Evolutionary conservation across 2,329 filamentous ascomycete species (phyloP).

Genomic region (Raffaelea albimanens): DNA sequence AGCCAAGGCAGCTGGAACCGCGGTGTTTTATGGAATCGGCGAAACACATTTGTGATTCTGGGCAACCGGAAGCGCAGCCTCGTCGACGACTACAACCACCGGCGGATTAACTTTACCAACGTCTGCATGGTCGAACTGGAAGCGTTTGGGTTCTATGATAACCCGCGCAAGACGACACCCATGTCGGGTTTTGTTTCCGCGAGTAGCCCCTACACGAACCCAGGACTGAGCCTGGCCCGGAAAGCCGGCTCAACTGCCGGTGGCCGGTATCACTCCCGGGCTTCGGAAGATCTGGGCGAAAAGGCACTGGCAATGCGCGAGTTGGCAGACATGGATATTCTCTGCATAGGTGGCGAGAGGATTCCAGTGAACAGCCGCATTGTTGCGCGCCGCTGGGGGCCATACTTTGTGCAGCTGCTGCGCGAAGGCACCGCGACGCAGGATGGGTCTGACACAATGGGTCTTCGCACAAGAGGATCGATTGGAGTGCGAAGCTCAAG

Average conservation of each 20-base stretch:
- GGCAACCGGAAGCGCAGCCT: conserved; percentile 88
- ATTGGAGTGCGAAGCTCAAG: conserved; percentile 62
- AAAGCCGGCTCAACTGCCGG: conserved; percentile 60
- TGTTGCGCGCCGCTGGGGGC: conserved; percentile 81
- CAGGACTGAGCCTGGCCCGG: conserved; percentile 44
- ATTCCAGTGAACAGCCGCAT: conserved; percentile 91
- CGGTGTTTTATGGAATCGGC: conserved; percentile 82
- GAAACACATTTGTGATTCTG: conserved; percentile 92
- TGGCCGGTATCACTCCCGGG: conserved; percentile 64
- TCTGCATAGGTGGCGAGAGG: conserved; percentile 82
- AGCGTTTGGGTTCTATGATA: conserved; percentile 94
- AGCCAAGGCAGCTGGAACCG: conserved; percentile 97
- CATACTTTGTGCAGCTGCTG: conserved; percentile 88
- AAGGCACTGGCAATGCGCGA: conserved; percentile 73
- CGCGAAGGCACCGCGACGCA: conserved; percentile 67
- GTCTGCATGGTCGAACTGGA: conserved; percentile 96
- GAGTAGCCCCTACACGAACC: conserved; percentile 58
- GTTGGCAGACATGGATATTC: conserved; percentile 90
- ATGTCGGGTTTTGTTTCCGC: conserved; percentile 79
- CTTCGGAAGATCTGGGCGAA: conserved; percentile 78
- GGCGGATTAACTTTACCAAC: conserved; percentile 94
- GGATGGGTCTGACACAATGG: conserved; percentile 65
- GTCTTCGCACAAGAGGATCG: conserved; percentile 54
- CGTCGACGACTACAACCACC: conserved; percentile 96
- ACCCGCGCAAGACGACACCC: conserved; percentile 69